Evolutionary conservation across 495 filamentous ascomycete genomes (phyloP).

Genomic region (Aspergillus diversus): DNA sequence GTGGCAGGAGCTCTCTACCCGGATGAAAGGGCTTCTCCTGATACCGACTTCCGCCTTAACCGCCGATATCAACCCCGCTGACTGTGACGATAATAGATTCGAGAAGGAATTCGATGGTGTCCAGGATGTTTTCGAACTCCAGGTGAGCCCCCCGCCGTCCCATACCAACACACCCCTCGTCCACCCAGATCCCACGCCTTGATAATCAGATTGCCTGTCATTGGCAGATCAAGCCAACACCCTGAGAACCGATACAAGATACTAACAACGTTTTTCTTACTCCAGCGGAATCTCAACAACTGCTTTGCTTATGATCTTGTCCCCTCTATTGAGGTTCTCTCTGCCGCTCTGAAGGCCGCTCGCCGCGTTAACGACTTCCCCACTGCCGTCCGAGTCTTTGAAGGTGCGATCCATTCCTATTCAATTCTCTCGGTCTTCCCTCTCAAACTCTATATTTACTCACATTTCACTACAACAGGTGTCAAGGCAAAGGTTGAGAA

Average conservation of each 20-base stretch:
- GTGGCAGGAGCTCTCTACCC: constrained; percentile 18
- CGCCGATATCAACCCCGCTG: constrained; percentile 15
- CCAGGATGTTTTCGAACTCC: constrained; percentile 99
- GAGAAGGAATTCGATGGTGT: constrained; percentile 99
- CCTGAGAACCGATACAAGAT: constrained; percentile 3
- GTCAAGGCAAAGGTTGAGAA: constrained; percentile 99
- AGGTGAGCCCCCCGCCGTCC: constrained; percentile 62
- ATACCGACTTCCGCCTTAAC: constrained; percentile 10
- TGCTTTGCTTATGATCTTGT: constrained; percentile 99
- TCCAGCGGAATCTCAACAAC: constrained; percentile 98
- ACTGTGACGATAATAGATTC: constrained; percentile 63
- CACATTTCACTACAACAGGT: constrained; percentile 56
- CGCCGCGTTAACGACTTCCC: constrained; percentile 98
- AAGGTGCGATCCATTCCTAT: constrained; percentile 64
- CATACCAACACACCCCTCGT: background rate
- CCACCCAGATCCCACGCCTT: background rate
- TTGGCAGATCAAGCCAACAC: constrained; percentile 19
- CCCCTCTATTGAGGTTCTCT: constrained; percentile 88
- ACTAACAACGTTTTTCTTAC: constrained; percentile 8
- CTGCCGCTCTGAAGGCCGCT: constrained; percentile 87
- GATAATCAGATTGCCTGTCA: constrained; percentile 24
- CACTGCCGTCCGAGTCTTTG: constrained; percentile 96
- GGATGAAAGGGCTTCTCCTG: constrained; percentile 12
- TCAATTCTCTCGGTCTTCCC: background rate
- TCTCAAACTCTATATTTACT: constrained; percentile 11